Base-by-base conservation (phyloP, 2,329 filamentous ascomycete species). In the Xylariales sp. region DNA sequence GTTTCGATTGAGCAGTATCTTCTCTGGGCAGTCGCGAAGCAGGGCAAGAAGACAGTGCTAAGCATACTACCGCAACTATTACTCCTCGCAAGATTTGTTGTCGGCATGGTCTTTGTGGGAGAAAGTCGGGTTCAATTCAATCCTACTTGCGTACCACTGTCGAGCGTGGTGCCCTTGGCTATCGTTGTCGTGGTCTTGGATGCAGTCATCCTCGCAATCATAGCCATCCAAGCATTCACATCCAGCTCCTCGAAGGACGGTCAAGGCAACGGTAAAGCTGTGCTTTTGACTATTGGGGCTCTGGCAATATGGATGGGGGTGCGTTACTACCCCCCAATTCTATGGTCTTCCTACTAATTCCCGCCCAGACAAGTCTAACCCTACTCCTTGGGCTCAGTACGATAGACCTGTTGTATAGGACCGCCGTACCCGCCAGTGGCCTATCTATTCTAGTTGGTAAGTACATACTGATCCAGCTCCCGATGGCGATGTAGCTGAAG, bases 221-320 rank as follows among this genome's bases (percentile, higher is more conserved):
- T 78, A 18, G 54, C 68, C 18, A 54, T 57, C n/a, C 63, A 62
- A 37, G 64, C 65, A 14, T 64, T 71, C 39, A 40, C 15, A 9
- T 63, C 63, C 6, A 56, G 64, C 3, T 44, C 60, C 7, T 50
- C 64, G 8, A 52, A 58, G 27, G 61, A 64, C 40, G 50, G 51
- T n/a, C 49, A 56, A 41, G 56, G 58, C 14, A 51, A 55, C 24
- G 49, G 46, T 16, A 74, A 66, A 51, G 62, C 65, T 27, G 50
- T 74, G 14, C 50, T 70, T 18, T 53, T 69, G 1, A 57, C 68
- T 14, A 59, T 71, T 16, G 51, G 63, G 33, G 72, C 66, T 11
- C 57, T 77, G 42, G 64, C 61, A n/a, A 53, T 76, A 22, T 80
- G 76, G 76, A 73, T 69, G 38, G 73, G 62, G 50, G 74, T 78